Percentiles rank a stretch among this genome's conserved stretches.
phyloP scores from a whole-genome alignment of 257 asterid species.

The Leptodermis oblonga region DNA sequence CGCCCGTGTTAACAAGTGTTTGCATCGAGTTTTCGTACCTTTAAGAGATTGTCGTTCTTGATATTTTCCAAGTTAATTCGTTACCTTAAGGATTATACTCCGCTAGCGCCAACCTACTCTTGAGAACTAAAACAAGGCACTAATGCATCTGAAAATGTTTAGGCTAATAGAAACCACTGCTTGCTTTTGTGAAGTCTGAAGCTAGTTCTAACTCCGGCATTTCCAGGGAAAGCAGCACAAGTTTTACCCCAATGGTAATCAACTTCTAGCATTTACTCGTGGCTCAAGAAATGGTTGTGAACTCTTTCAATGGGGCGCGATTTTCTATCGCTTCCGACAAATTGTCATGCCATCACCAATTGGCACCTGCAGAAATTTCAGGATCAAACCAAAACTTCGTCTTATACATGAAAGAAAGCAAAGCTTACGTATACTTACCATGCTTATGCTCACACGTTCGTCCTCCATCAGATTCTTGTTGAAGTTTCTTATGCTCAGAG shows the following conservation, averaged over 20 bases:
- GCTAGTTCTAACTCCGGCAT: background rate
- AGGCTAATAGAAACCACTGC: background rate
- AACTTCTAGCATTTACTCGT: background rate
- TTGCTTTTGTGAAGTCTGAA: background rate
- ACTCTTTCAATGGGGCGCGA: no score
- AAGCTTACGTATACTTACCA: constrained; percentile 46
- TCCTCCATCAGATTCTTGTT: constrained; percentile 64
- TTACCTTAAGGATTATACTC: no score
- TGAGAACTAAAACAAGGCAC: background rate
- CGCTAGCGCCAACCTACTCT: no score
- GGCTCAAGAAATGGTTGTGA: no score
- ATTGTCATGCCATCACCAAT: constrained; percentile 90
- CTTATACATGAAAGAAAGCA: background rate
- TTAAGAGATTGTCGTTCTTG: no score
- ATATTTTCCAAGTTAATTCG: no score
- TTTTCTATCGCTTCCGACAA: constrained; percentile 52
- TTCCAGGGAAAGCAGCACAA: background rate
- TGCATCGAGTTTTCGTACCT: no score
- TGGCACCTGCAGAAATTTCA: constrained; percentile 46
- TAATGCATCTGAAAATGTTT: background rate
- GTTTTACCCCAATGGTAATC: background rate
- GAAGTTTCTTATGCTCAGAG: constrained; percentile 64
- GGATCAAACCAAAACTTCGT: background rate
- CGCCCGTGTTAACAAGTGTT: no score
- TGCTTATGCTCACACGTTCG: constrained; percentile 77